Conservation (phyloP, 2,329 filamentous ascomycete genomes). For the Sporothrix schenckii region DNA sequence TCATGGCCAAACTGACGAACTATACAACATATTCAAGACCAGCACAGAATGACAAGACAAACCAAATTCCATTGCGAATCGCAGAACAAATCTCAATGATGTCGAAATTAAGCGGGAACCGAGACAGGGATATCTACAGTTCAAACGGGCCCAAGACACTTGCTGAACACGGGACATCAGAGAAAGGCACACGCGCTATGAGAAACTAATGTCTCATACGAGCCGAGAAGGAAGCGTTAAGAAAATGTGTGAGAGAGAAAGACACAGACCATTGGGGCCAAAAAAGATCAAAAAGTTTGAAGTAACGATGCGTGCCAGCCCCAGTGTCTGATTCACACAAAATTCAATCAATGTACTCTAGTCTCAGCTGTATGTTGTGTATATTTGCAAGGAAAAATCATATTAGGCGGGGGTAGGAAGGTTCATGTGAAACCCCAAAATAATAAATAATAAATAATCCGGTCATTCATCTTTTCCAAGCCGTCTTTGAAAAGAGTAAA, state of each 20-base stretch:
- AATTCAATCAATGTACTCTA: not conserved
- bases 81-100: not conserved
- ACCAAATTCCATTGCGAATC: not conserved
- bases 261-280: not conserved
- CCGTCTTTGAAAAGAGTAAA: conserved; percentile 11
- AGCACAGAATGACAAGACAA: not conserved
- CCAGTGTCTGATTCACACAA: no score
- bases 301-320: no score
- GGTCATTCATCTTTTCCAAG: conserved; percentile 8
- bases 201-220: not conserved
- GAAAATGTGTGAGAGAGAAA: not conserved
- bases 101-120: not conserved
- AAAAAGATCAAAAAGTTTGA: not conserved
- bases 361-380: conserved; percentile 1
- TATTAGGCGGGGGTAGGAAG: conserved; percentile 1
- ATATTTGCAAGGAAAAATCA: conserved; percentile 10
- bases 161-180: not conserved
- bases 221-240: conserved; percentile 1
- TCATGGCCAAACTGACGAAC: not conserved
- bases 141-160: not conserved
- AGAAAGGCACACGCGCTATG: not conserved
- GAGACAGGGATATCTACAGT: not conserved
- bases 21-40: not conserved
- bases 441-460: not conserved
- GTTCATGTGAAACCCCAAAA: conserved; percentile 8